Evolutionary conservation across 192 early-diverging fungal genomes (phyloP), one percentile per base, ranked within the genome.

Genomic region (Glomus cerebriforme): DNA sequence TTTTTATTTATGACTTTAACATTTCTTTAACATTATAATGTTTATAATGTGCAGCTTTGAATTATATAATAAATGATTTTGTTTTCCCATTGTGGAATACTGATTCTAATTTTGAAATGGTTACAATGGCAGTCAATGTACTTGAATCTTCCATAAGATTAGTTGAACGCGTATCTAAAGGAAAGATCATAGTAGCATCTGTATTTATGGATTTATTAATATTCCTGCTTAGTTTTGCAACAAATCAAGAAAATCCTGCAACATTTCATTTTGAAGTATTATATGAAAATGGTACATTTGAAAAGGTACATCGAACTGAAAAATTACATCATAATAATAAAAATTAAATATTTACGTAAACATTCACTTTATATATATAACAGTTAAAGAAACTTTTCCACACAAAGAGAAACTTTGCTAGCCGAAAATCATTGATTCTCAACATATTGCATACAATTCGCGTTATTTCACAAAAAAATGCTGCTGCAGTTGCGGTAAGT

Each of bases 371-470:
- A 19, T 54, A n/a, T 68, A 35, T n/a, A 65, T n/a, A 19, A 65
- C 31, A 75, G 73, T 75, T 75, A 59, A 59, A 32, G 24, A 35
- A 19, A 15, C 58, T 75, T 24, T 75, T 75, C 54, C 24, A 47
- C 9, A 34, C 24, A 37, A 75, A 45, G n/a, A 2, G 31, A 31
- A 58, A 47, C 4, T 15, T 29, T 59, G 13, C 29, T 24, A n/a
- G 22, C 59, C 27, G 58, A 60, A 75, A 75, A 34, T 34, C 58
- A 7, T 35, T 75, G 58, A 24, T 75, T 32, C 32, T 59, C 7
- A 75, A 35, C 31, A 59, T 75, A 24, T 35, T 75, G 29, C 73
- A 75, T 59, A 26, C 73, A 59, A 59, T 75, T 59, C 26, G 31
- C 19, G 29, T 13, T 34, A 75, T 75, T 75, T 47, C 49, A 6